Evolutionary conservation across 1,284 basidiomycete species (phyloP), one percentile per base, ranked within the genome.

Genomic region (Inonotus hispidus): DNA sequence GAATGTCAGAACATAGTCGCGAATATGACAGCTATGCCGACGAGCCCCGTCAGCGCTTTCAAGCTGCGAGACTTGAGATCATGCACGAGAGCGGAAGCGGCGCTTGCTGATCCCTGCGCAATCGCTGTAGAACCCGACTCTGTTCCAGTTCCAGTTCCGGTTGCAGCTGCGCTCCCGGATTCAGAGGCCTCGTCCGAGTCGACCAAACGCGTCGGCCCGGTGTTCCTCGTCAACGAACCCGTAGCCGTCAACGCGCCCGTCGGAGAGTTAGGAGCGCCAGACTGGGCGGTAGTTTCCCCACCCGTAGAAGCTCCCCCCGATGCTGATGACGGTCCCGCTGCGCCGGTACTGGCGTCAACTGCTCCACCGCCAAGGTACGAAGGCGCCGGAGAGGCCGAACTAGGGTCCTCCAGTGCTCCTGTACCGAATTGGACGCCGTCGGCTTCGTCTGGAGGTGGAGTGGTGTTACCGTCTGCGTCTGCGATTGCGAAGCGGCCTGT

Each of bases 401-500:
- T 65, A 19, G 73, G 67, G 66, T 84, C 77, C n/a, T 72, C 72
- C 59, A 93, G 81, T 16, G 73, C 69, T 54, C 90, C 92, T 5
- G 66, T 74, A 47, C 92, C 92, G 88, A 88, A 94, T 0, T 83
- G 79, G 54, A 92, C 85, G 4, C 71, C 39, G 68, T 91, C 83
- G 4, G 71, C 80, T 1, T 74, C 56, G 57, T 86, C 77, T 7
- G 80, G 63, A 0, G 88, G 79, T n/a, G 82, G 65, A 1, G 77
- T 79, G 37, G 78, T 75, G 4, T 72, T 66, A 3, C 85, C 86
- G 37, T 73, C 67, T 1, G 79, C 58, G 43, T 79, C 79, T 0
- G 88, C 84, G 69, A 94, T 91, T 45, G 87, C 77, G 78, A 93
- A 95, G 43, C 92, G 87, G 7, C 83, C 85, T 0, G 92, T 92